Evolutionary conservation across 2,329 filamentous ascomycete genomes (phyloP).

Genomic region (Aspergillus texensis): DNA sequence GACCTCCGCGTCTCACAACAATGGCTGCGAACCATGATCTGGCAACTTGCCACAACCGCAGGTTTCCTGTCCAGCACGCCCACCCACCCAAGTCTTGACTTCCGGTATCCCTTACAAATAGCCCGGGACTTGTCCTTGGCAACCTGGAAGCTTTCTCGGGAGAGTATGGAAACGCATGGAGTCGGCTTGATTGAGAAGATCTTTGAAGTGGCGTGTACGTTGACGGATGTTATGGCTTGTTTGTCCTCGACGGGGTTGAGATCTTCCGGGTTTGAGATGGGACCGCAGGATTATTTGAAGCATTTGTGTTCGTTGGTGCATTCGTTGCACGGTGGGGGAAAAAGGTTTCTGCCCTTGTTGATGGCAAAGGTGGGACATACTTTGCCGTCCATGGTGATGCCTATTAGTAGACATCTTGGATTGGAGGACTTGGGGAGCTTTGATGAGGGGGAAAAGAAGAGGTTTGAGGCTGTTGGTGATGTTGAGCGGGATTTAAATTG

Average conservation of each 20-base stretch:
- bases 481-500: slow-evolving; percentile 20
- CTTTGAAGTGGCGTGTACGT: slow-evolving; percentile 72
- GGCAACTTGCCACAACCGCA: slow-evolving; percentile 70
- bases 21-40: slow-evolving; percentile 72
- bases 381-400: slow-evolving; percentile 51
- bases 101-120: slow-evolving; percentile 65
- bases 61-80: slow-evolving; percentile 66
- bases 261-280: slow-evolving; percentile 63
- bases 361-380: slow-evolving; percentile 75
- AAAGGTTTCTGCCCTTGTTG: slow-evolving; percentile 76
- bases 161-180: slow-evolving; percentile 74
- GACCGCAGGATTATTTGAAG: slow-evolving; percentile 73
- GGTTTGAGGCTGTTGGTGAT: not conserved
- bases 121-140: slow-evolving; percentile 65
- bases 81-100: slow-evolving; percentile 61
- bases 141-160: slow-evolving; percentile 70
- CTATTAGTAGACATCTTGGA: slow-evolving; percentile 24
- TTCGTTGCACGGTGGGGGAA: slow-evolving; percentile 72
- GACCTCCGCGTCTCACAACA: slow-evolving; percentile 69
- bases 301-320: slow-evolving; percentile 69
- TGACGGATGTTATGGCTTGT: slow-evolving; percentile 72
- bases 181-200: slow-evolving; percentile 79
- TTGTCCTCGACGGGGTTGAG: slow-evolving; percentile 62
- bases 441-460: not conserved
- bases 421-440: slow-evolving; percentile 4